phyloP scores from a whole-genome alignment of 345 rosid species.

The Ceriops zippeliana region DNA sequence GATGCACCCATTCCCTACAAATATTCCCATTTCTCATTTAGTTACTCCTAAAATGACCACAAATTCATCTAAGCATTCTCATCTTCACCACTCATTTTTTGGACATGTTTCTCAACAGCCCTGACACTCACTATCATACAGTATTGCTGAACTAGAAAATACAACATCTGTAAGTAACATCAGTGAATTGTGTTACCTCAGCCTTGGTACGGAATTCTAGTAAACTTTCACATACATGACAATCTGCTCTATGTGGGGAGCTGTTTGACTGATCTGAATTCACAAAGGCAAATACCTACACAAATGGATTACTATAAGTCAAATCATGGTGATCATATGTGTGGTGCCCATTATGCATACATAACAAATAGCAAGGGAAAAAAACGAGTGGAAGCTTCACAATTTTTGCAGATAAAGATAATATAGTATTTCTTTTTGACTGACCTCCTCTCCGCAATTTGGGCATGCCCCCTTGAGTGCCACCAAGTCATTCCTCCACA shows the following conservation, averaged over 20 bases:
- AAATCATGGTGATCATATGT: not conserved
- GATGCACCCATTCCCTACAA: too few species aligned
- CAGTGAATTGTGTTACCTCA: slow-evolving; percentile 45
- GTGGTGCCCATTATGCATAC: not conserved
- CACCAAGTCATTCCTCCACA: slow-evolving; percentile 90
- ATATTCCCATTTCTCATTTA: too few species aligned
- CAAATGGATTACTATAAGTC: not conserved
- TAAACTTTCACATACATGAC: slow-evolving; percentile 85
- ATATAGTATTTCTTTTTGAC: slow-evolving; percentile 7
- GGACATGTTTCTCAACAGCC: too few species aligned
- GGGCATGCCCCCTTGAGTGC: slow-evolving; percentile 93
- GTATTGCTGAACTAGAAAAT: not conserved
- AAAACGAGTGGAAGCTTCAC: slow-evolving; percentile 8
- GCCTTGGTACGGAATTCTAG: slow-evolving; percentile 81
- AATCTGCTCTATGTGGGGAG: slow-evolving; percentile 75
- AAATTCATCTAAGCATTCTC: too few species aligned
- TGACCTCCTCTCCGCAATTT: slow-evolving; percentile 97
- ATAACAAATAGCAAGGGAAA: slow-evolving; percentile 3
- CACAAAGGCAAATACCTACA: slow-evolving; percentile 89
- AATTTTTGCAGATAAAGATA: not conserved
- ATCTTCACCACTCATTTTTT: too few species aligned
- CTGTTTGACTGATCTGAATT: slow-evolving; percentile 54
- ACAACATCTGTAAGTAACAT: not conserved
- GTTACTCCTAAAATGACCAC: too few species aligned
- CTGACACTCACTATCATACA: not conserved